Percentiles rank a stretch among this genome's conserved stretches.
phyloP scores from a whole-genome alignment of 140 eudicot genomes.

The Bidens hawaiensis region DNA sequence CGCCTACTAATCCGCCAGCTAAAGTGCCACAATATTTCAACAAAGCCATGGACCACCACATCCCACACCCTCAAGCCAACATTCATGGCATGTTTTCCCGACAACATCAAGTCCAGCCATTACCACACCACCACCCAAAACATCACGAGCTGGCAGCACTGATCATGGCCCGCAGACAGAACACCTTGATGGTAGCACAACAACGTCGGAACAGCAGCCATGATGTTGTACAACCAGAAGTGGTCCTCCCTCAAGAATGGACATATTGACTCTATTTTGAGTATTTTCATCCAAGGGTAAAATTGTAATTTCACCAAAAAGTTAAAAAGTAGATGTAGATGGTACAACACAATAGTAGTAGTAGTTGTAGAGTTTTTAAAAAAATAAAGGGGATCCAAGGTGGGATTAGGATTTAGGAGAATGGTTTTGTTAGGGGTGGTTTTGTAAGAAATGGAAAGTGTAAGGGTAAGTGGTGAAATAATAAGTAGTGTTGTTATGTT shows the following conservation, averaged over 20 bases:
- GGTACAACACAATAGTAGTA: constrained; percentile 16
- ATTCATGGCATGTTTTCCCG: constrained; percentile 11
- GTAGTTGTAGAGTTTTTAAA: neutral
- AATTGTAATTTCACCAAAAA: neutral
- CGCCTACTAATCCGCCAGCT: constrained; percentile 28
- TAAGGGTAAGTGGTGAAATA: constrained; percentile 25
- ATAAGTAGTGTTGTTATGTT: neutral
- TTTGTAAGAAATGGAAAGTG: constrained; percentile 7
- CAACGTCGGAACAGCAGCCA: constrained; percentile 28
- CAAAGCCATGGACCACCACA: constrained; percentile 14
- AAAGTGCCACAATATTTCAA: constrained; percentile 23
- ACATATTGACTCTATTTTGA: constrained; percentile 44
- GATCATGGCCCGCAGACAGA: constrained; percentile 33
- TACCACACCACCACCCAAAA: neutral
- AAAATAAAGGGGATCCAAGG: neutral
- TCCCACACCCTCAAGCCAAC: neutral
- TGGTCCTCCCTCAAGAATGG: constrained; percentile 75
- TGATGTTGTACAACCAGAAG: constrained; percentile 17
- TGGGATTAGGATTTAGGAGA: neutral
- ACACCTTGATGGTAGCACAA: constrained; percentile 24
- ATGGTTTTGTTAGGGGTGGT: constrained; percentile 16
- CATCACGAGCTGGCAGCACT: constrained; percentile 17
- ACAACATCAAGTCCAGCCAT: neutral
- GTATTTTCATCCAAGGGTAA: constrained; percentile 1
- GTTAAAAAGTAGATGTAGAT: constrained; percentile 23